These are phyloP conservation scores for Torulaspora quercuum DNA, from an alignment of 805 yeast species.

Conservation along the genomic window DNA sequence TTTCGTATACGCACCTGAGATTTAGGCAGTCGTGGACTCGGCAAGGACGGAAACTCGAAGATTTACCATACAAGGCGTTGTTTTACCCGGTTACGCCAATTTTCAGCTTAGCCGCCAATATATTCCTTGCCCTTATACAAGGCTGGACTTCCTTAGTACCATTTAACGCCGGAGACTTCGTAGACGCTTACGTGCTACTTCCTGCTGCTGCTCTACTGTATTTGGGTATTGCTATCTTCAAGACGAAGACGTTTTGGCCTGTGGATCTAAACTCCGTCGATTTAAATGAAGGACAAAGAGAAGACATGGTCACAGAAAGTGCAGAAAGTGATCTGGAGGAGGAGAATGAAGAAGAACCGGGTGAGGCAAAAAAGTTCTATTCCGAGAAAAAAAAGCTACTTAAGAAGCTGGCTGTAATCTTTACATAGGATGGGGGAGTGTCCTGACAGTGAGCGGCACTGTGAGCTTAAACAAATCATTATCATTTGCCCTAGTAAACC, in stretches of 20 bases:
- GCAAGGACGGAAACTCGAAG: conserved; percentile 43
- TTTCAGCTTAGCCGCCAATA: conserved; percentile 47
- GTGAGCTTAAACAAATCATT: too few species aligned
- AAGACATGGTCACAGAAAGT: conserved; percentile 8
- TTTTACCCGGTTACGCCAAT: conserved; percentile 52
- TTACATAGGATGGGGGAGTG: too few species aligned
- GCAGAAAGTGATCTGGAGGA: conserved; percentile 1
- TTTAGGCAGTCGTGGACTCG: conserved; percentile 51
- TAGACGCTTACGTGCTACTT: conserved; percentile 57
- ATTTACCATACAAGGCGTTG: conserved; percentile 52
- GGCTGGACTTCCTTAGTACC: conserved; percentile 66
- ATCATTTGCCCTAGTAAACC: too few species aligned
- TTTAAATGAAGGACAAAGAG: conserved; percentile 12
- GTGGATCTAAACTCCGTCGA: conserved; percentile 10
- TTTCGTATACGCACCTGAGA: conserved; percentile 63
- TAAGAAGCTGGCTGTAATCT: neutral
- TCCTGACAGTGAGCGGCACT: too few species aligned
- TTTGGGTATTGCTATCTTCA: conserved; percentile 25
- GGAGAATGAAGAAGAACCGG: neutral
- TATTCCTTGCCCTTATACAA: conserved; percentile 56
- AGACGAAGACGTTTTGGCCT: conserved; percentile 6
- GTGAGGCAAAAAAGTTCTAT: too few species aligned
- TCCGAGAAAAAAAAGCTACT: neutral
- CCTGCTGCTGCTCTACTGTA: conserved; percentile 49
- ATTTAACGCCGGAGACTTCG: conserved; percentile 50